phyloP scores from a whole-genome alignment of 345 rosid genomes.

The Laguncularia racemosa region DNA sequence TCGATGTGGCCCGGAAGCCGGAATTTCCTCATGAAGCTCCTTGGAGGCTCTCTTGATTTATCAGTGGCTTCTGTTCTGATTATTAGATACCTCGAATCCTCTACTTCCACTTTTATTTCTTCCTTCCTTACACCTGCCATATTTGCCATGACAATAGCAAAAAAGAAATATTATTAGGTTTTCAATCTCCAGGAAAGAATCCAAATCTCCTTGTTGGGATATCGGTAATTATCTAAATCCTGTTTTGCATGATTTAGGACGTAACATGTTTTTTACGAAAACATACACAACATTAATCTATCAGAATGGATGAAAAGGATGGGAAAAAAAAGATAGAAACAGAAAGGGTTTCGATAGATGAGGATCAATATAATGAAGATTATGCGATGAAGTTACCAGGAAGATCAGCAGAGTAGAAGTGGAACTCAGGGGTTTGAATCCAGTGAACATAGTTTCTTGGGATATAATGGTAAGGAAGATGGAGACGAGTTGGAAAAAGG shows the following conservation, averaged over 20 bases:
- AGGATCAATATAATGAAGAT: no score
- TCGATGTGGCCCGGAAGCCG: slow-evolving; percentile 54
- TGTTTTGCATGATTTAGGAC: no score
- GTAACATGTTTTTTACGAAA: no score
- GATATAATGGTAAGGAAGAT: slow-evolving; percentile 15
- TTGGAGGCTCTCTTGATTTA: slow-evolving; percentile 26
- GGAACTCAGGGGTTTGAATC: slow-evolving; percentile 62
- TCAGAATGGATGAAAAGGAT: neutral
- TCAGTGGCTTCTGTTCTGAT: slow-evolving; percentile 48
- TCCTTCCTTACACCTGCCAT: slow-evolving; percentile 67
- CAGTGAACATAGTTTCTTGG: slow-evolving; percentile 56
- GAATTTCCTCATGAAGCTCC: slow-evolving; percentile 54
- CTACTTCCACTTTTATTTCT: slow-evolving; percentile 68
- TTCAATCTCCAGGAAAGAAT: neutral
- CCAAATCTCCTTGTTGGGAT: neutral
- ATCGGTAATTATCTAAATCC: no score
- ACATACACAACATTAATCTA: no score
- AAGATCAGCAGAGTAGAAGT: slow-evolving; percentile 60
- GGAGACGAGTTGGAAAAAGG: slow-evolving; percentile 22
- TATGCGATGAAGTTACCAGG: slow-evolving; percentile 34
- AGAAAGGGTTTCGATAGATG: neutral
- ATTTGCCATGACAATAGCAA: neutral
- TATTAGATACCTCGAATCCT: slow-evolving; percentile 56
- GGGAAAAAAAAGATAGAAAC: slow-evolving; percentile 1
- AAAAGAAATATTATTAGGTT: neutral